phyloP scores from a whole-genome alignment of 306 rosid genomes.

The Lagenaria siceraria region DNA sequence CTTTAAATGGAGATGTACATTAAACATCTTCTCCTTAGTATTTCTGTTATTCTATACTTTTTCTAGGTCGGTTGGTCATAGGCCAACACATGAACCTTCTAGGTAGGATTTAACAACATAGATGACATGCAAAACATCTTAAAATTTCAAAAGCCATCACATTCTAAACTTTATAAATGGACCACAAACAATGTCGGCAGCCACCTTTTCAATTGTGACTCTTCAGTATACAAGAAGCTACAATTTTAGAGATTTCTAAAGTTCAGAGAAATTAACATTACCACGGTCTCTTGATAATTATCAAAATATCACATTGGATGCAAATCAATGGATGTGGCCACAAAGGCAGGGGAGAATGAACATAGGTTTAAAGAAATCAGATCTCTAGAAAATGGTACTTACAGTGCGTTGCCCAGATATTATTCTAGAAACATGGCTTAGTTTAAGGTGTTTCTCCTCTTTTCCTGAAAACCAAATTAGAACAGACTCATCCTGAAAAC shows the following conservation, averaged over 20 bases:
- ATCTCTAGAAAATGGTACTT: conserved; percentile 22
- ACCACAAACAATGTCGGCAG: not conserved
- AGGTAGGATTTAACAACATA: not conserved
- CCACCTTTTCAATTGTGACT: not conserved
- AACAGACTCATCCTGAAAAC: conserved; percentile 87
- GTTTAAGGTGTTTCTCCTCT: conserved; percentile 93
- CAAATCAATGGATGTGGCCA: not conserved
- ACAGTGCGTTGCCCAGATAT: conserved; percentile 99
- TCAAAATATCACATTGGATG: not conserved
- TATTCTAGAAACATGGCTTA: conserved; percentile 86
- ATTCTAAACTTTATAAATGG: not conserved
- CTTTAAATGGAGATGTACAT: not conserved
- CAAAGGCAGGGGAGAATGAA: not conserved
- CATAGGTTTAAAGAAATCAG: not conserved
- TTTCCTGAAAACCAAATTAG: conserved; percentile 96
- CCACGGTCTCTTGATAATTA: not conserved
- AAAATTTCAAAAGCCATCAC: not conserved
- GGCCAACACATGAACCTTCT: not conserved
- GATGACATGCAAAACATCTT: not conserved
- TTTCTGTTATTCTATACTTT: not conserved
- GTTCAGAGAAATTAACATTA: not conserved
- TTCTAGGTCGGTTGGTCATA: not conserved
- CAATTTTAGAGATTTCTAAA: not conserved
- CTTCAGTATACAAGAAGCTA: not conserved
- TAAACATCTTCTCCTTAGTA: not conserved